phyloP scores from a whole-genome alignment of 257 asterid genomes.

The Lycium barbarum region DNA sequence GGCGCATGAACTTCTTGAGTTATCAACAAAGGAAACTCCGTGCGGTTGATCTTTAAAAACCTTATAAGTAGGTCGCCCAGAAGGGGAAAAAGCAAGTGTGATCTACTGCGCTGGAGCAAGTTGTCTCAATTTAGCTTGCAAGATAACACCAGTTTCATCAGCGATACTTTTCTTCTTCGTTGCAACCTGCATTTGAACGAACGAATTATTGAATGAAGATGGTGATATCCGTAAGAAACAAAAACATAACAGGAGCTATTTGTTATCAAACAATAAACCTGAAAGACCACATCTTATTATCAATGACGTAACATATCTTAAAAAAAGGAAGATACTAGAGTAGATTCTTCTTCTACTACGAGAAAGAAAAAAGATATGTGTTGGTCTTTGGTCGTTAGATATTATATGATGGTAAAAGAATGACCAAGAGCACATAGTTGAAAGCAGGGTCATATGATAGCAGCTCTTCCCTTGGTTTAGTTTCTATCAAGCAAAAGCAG shows the following conservation, averaged over 20 bases:
- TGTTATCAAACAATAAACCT: not conserved
- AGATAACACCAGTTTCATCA: conserved; percentile 75
- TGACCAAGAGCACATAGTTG: not conserved
- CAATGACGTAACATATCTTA: not conserved
- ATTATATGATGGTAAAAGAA: not conserved
- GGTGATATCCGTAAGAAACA: not conserved
- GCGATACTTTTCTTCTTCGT: conserved; percentile 79
- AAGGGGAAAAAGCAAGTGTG: not conserved
- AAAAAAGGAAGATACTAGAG: not conserved
- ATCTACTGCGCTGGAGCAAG: conserved; percentile 55
- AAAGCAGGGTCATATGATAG: not conserved
- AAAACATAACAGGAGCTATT: not conserved
- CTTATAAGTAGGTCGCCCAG: not conserved
- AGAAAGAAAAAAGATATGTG: not conserved
- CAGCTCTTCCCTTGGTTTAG: not conserved
- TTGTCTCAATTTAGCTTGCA: conserved; percentile 78
- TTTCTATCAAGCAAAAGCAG: not conserved
- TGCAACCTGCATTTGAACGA: conserved; percentile 65
- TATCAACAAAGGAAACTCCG: conserved; percentile 2
- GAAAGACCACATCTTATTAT: not conserved
- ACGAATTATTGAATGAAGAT: conserved; percentile 23
- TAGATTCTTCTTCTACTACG: not conserved
- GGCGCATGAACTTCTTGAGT: not conserved
- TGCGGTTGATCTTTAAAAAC: not conserved
- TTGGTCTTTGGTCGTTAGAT: not conserved